Base-by-base conservation (phyloP, 306 rosid species). In the Quercus parvula region DNA sequence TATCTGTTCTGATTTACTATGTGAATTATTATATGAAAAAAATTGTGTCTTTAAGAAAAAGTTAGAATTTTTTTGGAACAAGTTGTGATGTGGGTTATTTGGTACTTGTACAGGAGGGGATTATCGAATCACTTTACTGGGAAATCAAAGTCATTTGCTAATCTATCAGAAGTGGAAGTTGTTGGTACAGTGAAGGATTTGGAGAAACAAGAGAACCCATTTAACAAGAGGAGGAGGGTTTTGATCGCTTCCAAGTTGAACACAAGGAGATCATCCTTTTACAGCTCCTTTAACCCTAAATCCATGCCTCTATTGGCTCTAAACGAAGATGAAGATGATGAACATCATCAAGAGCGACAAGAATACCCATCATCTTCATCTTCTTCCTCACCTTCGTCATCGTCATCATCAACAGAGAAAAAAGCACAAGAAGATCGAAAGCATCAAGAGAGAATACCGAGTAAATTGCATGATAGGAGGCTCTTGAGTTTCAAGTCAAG, bases 241-340 rank as follows among this genome's bases (percentile, higher is more conserved):
- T 19, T 91, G 49, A 90, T 95, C 20, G 96, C 96, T 13, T 84
- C 97, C 0, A 95, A 92, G 61, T 84, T 86, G 87, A 76, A 22
- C 22, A 18, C 95, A 10, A 91, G 87, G 76, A 93, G 44, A 81
- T 89, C 97, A 0, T 28, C 85, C 14, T 93, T 93, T 54, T 95
- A 95, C 83, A 82, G 86, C 33, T 85, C 92, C 88, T 74, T 86
- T 1, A 91, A 95, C 82, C 98, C 99, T 2, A 59, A 89, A 83
- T 95, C 99, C 76, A 91, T 95, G 99, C 99, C 99, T 11, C 84
- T 95, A 51, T 73, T 95, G 18, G 88, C 96, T 2, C 85, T 94
- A 19, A 64, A 89, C 25, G 87, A 75, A 25, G 86, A 85, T 15
- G 61, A 75, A 2, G 69, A 73, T 1, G 81, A 81, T 1, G 81